Evolutionary conservation across 1,284 basidiomycete species (phyloP), one percentile per base, ranked within the genome.

Genomic region (Xerocomus minutiporus): DNA sequence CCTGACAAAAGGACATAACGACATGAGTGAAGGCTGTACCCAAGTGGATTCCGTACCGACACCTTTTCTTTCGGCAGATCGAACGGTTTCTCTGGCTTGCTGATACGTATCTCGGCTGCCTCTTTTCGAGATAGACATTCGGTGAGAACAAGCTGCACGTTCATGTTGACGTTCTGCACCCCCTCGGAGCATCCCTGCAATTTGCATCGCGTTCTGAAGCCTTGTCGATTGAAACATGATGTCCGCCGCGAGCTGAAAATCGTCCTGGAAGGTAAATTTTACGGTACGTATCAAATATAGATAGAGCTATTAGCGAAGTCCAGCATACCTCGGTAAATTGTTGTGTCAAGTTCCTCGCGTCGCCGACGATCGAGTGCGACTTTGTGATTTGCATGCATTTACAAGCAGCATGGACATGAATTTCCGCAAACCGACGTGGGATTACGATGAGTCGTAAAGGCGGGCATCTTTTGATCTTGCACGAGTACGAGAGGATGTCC

Each of bases 51-150:
- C 20, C 20, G 20, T 20, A 20, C 20, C 20, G 20, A 20, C 20
- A 20, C 20, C 20, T 20, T 20, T 20, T 20, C 20, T 2, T 20
- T 20, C 20, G 20, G 20, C 20, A 20, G 20, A 20, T 20, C 20
- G 20, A 20, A 60, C 31, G 31, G 56, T 58, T n/a, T 23, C 51
- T 35, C 55, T 59, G 36, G 57, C 59, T 58, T 55, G 48, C n/a
- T 41, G 31, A 20, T 51, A 20, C 1, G 1, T 20, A 20, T 20
- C 20, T 20, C 20, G 20, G 20, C 20, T 20, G 20, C 20, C 20
- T 20, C 20, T 20, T 20, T 60, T 20, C 2, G 5, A 25, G 44
- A 38, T 7, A 1, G 5, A 3, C 4, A 1, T 36, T 56, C 20
- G 12, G 12, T 3, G 9, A 46, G 25, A 34, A 47, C 5, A 11